Evolutionary conservation across 176 grass and related monocot genomes (phyloP).

Genomic region (Oryza longistaminata): DNA sequence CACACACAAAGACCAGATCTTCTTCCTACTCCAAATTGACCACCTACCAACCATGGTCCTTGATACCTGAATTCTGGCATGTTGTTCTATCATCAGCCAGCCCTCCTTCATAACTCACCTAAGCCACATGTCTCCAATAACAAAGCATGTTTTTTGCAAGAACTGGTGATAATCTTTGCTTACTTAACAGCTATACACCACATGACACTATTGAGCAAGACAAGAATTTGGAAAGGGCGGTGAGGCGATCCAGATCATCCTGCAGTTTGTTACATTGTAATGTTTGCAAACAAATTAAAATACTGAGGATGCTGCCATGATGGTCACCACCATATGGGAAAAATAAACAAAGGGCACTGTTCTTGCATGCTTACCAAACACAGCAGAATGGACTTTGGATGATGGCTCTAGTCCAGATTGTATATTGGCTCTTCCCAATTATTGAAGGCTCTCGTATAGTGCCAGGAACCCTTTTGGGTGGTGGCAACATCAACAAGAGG

Average conservation of each 20-base stretch:
- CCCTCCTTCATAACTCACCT: background rate
- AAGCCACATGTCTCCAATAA: background rate
- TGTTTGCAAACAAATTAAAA: background rate
- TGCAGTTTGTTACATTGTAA: background rate
- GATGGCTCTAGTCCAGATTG: background rate
- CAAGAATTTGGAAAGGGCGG: background rate
- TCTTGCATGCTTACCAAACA: slow-evolving; percentile 10
- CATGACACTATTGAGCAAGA: background rate
- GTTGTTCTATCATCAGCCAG: slow-evolving; percentile 4
- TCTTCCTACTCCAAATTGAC: slow-evolving; percentile 39
- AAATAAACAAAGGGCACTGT: background rate
- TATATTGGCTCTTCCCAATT: background rate
- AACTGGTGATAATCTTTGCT: background rate
- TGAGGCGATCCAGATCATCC: background rate
- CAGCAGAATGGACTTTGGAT: background rate
- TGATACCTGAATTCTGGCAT: background rate
- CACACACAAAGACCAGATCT: slow-evolving; percentile 12
- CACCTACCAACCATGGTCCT: slow-evolving; percentile 16
- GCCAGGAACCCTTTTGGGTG: slow-evolving; percentile 23
- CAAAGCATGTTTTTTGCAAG: slow-evolving; percentile 15
- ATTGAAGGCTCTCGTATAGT: background rate
- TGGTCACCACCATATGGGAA: background rate
- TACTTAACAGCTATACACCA: background rate
- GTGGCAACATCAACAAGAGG: slow-evolving; percentile 10
- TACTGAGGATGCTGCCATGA: background rate